Evolutionary conservation across 306 rosid species (phyloP), one percentile per base, ranked within the genome.

Genomic region (Prosopis cineraria): DNA sequence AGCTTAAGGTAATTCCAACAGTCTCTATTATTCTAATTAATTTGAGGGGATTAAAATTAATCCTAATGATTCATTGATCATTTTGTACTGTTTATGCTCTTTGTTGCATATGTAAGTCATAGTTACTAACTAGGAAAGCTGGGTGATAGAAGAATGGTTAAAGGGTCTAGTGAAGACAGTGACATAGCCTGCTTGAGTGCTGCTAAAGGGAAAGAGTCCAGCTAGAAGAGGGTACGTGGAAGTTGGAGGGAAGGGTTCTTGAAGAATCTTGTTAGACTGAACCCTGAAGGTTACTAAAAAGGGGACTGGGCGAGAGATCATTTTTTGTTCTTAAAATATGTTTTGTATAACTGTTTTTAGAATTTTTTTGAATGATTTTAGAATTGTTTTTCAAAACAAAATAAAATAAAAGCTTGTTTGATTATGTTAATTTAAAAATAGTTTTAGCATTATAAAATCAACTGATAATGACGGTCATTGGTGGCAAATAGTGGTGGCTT

Each of bases 1-100:
- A 65, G 89, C 75, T 90, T 83, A 95, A 95, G 98, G 99, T 91
- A 65, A 53, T 81, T 84, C 65, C 64, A 19, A 75, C 68, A 74
- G 56, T 66, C 56, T 72, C 52, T 27, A 39, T 43, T 53, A 25
- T 72, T 68, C 70, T 22, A 58, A 34, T 68, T 22, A 58, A 34
- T 68, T 79, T 78, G 19, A 50, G 67, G 53, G 39, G 47, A 24
- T 31, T 40, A 33, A 40, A 65, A 31, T 31, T 40, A 40, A 33
- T 70, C 55, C 62, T 78, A 25, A 25, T 12, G 6, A 55, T 53
- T 40, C 47, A 25, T 45, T 55, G 62, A 31, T 33, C 34, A 27
- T 59, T 72, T 62, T 74, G 45, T 68, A 31, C 43, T 68, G 41
- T 50, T 64, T 37, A 48, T 70, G 60, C 50, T 72, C 29, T 44